Percentiles rank a stretch among this genome's conserved stretches.
These are phyloP conservation scores for Isatis lusitanica DNA, from an alignment of 441 rosid genomes.

Conservation along the genomic window DNA sequence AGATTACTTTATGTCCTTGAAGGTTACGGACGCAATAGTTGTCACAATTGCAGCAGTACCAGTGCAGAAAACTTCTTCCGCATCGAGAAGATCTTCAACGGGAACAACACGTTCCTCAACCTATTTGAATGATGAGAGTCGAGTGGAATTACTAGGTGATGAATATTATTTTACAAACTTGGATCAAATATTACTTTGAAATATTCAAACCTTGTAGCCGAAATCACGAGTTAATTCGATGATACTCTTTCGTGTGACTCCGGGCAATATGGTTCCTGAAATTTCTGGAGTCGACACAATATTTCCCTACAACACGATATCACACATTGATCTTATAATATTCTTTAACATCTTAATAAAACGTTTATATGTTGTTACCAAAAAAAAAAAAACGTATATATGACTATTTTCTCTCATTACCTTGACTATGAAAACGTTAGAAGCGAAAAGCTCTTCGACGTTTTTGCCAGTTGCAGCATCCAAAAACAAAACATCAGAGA, in stretches of 20 bases:
- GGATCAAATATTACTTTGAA: background rate
- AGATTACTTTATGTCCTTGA: slow-evolving; percentile 41
- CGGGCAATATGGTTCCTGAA: slow-evolving; percentile 58
- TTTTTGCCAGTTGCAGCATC: slow-evolving; percentile 56
- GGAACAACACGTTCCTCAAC: slow-evolving; percentile 45
- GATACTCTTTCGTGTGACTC: slow-evolving; percentile 55
- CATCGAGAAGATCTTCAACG: slow-evolving; percentile 38
- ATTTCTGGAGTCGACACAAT: slow-evolving; percentile 54
- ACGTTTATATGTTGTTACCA: background rate
- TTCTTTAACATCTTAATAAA: background rate
- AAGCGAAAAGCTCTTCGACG: slow-evolving; percentile 69
- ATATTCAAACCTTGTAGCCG: slow-evolving; percentile 46
- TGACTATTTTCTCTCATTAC: slow-evolving; percentile 21
- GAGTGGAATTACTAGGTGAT: background rate
- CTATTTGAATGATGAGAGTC: slow-evolving; percentile 23
- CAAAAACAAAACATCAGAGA: slow-evolving; percentile 61
- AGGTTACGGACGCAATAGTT: slow-evolving; percentile 42
- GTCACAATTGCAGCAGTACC: slow-evolving; percentile 48
- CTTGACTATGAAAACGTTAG: slow-evolving; percentile 70
- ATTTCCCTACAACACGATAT: slow-evolving; percentile 44
- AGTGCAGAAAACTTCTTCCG: slow-evolving; percentile 50
- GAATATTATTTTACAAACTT: background rate
- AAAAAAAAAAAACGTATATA: background rate
- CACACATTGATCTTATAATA: background rate
- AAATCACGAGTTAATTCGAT: slow-evolving; percentile 46